Percentiles rank a stretch among this genome's conserved stretches.
phyloP scores from a whole-genome alignment of 805 yeast species.

The Candida dajiaensis region DNA sequence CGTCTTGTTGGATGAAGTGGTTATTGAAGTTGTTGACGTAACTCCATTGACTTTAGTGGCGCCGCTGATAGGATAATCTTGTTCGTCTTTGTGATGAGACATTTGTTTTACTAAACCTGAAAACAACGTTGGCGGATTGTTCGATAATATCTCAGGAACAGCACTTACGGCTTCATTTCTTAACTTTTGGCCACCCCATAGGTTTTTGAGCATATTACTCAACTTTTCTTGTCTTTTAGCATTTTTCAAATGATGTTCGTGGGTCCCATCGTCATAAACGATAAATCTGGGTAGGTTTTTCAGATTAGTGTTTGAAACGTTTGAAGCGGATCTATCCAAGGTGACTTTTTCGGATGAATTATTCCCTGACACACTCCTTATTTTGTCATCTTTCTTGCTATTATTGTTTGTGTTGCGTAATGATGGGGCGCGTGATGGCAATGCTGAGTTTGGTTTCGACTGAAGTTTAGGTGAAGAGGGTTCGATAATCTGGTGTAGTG shows the following conservation, averaged over 20 bases:
- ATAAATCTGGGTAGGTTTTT: constrained; percentile 35
- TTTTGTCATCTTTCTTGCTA: neutral
- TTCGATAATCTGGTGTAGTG: neutral
- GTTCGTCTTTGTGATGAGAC: constrained; percentile 36
- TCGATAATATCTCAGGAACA: constrained; percentile 56
- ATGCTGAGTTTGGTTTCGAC: neutral
- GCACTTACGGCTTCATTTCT: constrained; percentile 70
- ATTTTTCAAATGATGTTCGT: constrained; percentile 72
- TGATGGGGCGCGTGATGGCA: neutral
- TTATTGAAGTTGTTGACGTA: neutral
- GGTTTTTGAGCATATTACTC: constrained; percentile 67
- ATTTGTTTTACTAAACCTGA: constrained; percentile 64
- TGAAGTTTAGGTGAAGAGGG: neutral
- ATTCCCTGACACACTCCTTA: constrained; percentile 3
- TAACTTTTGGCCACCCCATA: constrained; percentile 66
- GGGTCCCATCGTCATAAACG: constrained; percentile 62
- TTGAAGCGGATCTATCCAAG: constrained; percentile 20
- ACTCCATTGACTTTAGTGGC: constrained; percentile 25
- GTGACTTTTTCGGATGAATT: constrained; percentile 5
- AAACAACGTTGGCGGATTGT: constrained; percentile 64
- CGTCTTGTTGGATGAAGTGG: constrained; percentile 33
- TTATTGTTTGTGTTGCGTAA: neutral
- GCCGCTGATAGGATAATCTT: constrained; percentile 28
- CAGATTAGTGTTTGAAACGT: constrained; percentile 12
- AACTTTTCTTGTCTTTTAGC: constrained; percentile 76